A percentile compares a stretch with the other conserved stretches of the same genome.
These are phyloP conservation scores for Septoria petroselini DNA, from an alignment of 2,329 filamentous ascomycete genomes.

Conservation along the genomic window DNA sequence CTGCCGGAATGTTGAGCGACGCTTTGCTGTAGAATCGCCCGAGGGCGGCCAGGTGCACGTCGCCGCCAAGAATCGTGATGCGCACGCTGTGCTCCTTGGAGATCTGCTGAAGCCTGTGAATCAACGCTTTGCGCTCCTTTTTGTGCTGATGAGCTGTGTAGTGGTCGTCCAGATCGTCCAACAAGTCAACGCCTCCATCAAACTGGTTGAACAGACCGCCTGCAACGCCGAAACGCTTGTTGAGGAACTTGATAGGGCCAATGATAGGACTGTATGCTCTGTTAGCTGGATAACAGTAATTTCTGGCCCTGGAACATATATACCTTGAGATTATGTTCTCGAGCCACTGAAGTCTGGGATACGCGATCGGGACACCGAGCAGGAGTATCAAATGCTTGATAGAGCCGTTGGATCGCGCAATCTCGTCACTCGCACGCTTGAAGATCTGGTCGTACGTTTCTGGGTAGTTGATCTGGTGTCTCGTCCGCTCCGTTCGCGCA, in stretches of 20 bases:
- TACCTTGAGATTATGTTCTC: conserved; percentile 70
- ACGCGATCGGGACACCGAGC: conserved; percentile 68
- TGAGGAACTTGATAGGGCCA: conserved; percentile 81
- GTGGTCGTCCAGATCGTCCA: conserved; percentile 65
- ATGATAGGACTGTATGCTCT: conserved; percentile 66
- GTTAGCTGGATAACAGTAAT: not conserved
- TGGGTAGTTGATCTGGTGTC: conserved; percentile 86
- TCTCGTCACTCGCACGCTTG: conserved; percentile 52
- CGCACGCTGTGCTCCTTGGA: conserved; percentile 55
- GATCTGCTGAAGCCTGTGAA: conserved; percentile 62
- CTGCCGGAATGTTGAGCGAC: conserved; percentile 54
- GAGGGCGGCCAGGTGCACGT: conserved; percentile 62
- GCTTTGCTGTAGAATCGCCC: conserved; percentile 64
- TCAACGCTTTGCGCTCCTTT: conserved; percentile 71
- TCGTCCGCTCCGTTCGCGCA: conserved; percentile 70
- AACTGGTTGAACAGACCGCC: conserved; percentile 90
- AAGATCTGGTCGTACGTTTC: conserved; percentile 63
- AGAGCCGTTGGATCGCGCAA: conserved; percentile 50
- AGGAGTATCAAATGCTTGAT: conserved; percentile 63
- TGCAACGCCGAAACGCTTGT: conserved; percentile 83
- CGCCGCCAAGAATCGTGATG: conserved; percentile 61
- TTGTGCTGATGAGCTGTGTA: conserved; percentile 94
- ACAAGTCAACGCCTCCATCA: conserved; percentile 68
- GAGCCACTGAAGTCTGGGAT: conserved; percentile 82
- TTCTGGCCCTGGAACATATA: too few species aligned